Evolutionary conservation across 2,329 filamentous ascomycete genomes (phyloP).

Genomic region (Paracoccidioides brasiliensis): DNA sequence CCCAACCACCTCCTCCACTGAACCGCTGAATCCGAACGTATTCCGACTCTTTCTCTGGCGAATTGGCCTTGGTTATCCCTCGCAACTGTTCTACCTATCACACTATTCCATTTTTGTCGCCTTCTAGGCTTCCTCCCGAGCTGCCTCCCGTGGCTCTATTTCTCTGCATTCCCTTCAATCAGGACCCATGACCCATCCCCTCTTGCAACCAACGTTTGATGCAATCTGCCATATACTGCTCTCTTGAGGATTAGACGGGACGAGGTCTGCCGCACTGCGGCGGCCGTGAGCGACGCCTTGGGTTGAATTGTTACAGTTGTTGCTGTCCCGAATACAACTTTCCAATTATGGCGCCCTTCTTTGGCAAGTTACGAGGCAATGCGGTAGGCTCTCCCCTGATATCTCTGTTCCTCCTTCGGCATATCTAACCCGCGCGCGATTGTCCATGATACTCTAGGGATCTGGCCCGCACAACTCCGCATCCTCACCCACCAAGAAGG

Average conservation of each 20-base stretch:
- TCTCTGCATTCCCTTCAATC: not conserved
- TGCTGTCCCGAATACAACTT: conserved; percentile 10
- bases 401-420: not conserved
- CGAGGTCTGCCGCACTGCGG: conserved; percentile 11
- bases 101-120: not conserved
- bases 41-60: conserved; percentile 11
- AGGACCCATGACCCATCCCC: not conserved
- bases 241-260: conserved; percentile 1
- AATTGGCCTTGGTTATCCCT: conserved; percentile 2
- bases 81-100: not conserved
- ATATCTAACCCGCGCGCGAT: conserved; percentile 1
- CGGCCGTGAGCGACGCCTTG: conserved; percentile 4
- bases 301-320: conserved; percentile 6
- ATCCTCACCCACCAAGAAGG: conserved; percentile 43
- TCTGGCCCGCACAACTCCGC: conserved; percentile 35
- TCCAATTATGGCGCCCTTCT: conserved; percentile 29
- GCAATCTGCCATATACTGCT: not conserved
- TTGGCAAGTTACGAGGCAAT: conserved; percentile 28
- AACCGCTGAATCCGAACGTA: not conserved
- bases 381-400: conserved; percentile 19
- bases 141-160: not conserved
- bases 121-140: too few species aligned
- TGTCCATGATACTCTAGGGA: conserved; percentile 26
- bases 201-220: not conserved
- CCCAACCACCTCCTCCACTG: not conserved